Conservation (phyloP, 257 asterid genomes). For the Scutellaria minor region DNA sequence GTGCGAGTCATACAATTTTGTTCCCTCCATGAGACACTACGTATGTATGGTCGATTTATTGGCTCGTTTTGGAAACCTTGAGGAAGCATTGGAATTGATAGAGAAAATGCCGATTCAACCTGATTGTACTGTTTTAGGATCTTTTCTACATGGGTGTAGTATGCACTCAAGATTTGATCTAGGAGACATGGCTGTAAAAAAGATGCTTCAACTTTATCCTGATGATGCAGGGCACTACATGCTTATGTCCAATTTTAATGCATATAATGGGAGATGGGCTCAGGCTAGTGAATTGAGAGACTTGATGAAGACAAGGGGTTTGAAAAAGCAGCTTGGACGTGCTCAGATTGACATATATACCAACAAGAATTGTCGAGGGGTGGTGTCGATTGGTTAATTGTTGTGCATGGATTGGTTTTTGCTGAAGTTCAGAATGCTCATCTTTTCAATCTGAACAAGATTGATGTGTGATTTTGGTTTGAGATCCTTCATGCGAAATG, state of each 20-base stretch:
- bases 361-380: constrained; percentile 21
- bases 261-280: constrained; percentile 55
- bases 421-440: too few species aligned
- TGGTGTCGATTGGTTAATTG: constrained; percentile 26
- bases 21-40: constrained; percentile 59
- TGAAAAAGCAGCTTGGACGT: constrained; percentile 51
- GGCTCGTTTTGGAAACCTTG: constrained; percentile 59
- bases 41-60: constrained; percentile 62
- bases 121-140: constrained; percentile 47
- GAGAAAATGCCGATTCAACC: constrained; percentile 54
- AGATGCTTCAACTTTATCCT: constrained; percentile 55
- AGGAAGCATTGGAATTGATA: constrained; percentile 61
- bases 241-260: constrained; percentile 57
- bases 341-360: constrained; percentile 38
- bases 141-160: constrained; percentile 61
- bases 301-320: constrained; percentile 49
- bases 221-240: constrained; percentile 52
- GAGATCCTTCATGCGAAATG: too few species aligned
- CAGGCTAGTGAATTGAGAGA: constrained; percentile 48
- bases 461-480: too few species aligned
- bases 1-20: constrained; percentile 41
- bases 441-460: background rate
- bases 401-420: too few species aligned
- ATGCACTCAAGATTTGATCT: constrained; percentile 55
- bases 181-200: constrained; percentile 54